phyloP scores from a whole-genome alignment of 495 filamentous ascomycete species.

The Neurospora discreta region DNA sequence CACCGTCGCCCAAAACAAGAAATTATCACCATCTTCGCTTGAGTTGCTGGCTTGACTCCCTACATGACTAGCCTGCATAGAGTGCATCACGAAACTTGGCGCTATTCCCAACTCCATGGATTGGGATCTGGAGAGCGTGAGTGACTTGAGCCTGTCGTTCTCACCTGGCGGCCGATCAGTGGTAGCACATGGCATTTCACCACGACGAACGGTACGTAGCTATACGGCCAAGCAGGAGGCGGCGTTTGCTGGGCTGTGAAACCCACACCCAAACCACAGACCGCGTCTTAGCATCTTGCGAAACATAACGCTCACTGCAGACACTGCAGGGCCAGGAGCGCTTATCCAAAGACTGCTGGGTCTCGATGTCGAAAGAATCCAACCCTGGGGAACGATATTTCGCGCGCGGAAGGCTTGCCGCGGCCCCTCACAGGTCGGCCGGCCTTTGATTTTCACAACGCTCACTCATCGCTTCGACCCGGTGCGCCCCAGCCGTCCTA shows the following conservation, averaged over 20 bases:
- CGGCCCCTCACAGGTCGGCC: neutral
- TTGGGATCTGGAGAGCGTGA: neutral
- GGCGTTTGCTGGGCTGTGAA: neutral
- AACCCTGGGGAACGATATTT: neutral
- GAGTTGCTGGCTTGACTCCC: neutral
- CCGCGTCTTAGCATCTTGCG: neutral
- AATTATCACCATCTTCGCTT: neutral
- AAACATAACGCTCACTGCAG: neutral
- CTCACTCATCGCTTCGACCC: neutral
- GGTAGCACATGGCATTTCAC: neutral
- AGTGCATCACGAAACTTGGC: conserved; percentile 6
- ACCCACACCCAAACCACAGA: neutral
- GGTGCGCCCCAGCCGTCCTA: neutral
- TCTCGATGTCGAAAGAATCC: neutral
- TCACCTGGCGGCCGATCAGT: neutral
- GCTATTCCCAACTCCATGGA: conserved; percentile 12
- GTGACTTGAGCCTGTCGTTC: neutral
- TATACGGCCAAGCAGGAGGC: neutral
- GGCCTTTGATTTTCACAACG: neutral
- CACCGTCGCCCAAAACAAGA: neutral
- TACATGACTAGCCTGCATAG: neutral
- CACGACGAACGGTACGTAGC: neutral
- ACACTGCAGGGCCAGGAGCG: neutral
- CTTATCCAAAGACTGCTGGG: neutral
- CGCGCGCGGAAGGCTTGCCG: neutral